Evolutionary conservation across 148 eudicot genomes (phyloP).

Genomic region (Fallopia convolvulus): DNA sequence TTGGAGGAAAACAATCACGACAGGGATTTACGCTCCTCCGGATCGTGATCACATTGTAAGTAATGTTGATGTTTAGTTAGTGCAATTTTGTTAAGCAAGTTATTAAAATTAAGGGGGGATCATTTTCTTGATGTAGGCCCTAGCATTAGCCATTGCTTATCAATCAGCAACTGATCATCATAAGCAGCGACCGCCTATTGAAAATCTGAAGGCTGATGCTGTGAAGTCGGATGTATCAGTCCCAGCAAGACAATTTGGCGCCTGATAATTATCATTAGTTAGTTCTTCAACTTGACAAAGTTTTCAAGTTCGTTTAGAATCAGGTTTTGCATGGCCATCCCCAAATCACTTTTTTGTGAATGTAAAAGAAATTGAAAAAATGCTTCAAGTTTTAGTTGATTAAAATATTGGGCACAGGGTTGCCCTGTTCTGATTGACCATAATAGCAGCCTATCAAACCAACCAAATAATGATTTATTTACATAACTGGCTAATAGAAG

Average conservation of each 20-base stretch:
- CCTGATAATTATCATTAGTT: not conserved
- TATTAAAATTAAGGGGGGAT: not conserved
- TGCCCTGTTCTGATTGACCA: too few species aligned
- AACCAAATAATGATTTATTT: too few species aligned
- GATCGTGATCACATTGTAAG: constrained; percentile 82
- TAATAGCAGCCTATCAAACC: too few species aligned
- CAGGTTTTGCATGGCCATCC: too few species aligned
- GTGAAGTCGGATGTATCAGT: not conserved
- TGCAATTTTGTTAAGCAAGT: not conserved
- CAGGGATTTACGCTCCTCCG: constrained; percentile 82
- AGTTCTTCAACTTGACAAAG: not conserved
- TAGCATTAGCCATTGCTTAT: constrained; percentile 77
- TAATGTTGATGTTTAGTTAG: not conserved
- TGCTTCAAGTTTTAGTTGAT: too few species aligned
- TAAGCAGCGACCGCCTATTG: constrained; percentile 72
- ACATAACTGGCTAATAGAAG: too few species aligned
- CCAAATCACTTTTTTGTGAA: too few species aligned
- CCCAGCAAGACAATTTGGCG: not conserved
- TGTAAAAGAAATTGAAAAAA: too few species aligned
- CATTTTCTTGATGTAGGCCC: constrained; percentile 33
- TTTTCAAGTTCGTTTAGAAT: not conserved
- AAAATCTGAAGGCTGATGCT: constrained; percentile 26
- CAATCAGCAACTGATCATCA: constrained; percentile 72
- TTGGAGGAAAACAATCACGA: constrained; percentile 55
- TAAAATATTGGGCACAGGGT: too few species aligned